Evolutionary conservation across 2,329 filamentous ascomycete species (phyloP).

Genomic region (Colletotrichum echinochloae): DNA sequence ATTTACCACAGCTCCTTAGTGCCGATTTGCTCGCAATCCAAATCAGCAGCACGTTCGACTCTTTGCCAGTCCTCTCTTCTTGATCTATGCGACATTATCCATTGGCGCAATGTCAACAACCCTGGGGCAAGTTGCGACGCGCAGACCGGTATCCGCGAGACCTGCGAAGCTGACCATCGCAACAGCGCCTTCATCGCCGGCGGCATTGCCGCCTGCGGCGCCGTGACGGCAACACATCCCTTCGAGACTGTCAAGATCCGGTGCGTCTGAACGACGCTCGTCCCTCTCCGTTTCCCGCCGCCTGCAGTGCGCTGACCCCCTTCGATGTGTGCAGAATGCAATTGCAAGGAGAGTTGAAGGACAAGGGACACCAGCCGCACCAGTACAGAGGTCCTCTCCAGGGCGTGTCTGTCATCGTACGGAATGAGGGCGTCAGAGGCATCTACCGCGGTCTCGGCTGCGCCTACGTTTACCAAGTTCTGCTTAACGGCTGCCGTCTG

Average conservation of each 20-base stretch:
- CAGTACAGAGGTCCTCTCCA: conserved; percentile 94
- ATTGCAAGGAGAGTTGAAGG: conserved; percentile 93
- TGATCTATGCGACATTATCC: background rate
- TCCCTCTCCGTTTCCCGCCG: conserved; percentile 26
- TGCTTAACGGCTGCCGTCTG: conserved; percentile 94
- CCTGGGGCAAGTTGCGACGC: conserved; percentile 51
- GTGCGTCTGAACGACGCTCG: conserved; percentile 59
- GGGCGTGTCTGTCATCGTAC: conserved; percentile 88
- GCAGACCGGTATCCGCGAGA: conserved; percentile 13
- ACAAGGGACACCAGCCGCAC: conserved; percentile 85
- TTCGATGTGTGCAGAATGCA: conserved; percentile 74
- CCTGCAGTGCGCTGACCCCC: conserved; percentile 31
- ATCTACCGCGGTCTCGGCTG: conserved; percentile 90
- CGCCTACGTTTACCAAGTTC: conserved; percentile 95
- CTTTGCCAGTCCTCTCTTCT: background rate
- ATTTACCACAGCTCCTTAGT: conserved; percentile 1
- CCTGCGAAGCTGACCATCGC: conserved; percentile 30
- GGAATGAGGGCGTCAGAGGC: conserved; percentile 88
- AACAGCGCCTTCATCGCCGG: conserved; percentile 90
- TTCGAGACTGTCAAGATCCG: conserved; percentile 99
- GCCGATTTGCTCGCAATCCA: conserved; percentile 5
- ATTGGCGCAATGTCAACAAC: conserved; percentile 63
- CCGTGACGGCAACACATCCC: conserved; percentile 96
- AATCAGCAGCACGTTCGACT: background rate
- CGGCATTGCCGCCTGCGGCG: conserved; percentile 95